Base-by-base conservation (phyloP, 192 early-diverging fungal species). In the Physocladia obscura region DNA sequence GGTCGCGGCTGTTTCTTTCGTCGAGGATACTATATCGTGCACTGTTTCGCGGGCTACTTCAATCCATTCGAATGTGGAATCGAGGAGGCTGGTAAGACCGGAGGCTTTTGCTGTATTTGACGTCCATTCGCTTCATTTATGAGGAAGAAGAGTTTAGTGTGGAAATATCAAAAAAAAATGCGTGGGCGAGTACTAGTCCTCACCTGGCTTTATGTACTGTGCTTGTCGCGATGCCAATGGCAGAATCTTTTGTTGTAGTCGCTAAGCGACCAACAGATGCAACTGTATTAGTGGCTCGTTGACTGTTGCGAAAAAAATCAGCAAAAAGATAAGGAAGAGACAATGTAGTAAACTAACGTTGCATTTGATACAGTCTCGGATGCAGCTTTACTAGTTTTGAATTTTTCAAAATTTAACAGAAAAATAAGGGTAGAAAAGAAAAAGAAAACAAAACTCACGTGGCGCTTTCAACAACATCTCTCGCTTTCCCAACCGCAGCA, bases 401-500 rank as follows among this genome's bases (percentile, higher is more conserved):
- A 27, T n/a, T n/a, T 44, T 44, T 44, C 40, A 44, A 8, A 44
- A 5, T 11, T 8, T 52, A 11, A 4, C 21, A 52, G 50, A 6
- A 4, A 21, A n/a, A 52, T 52, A 52, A 4, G 6, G 21, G 6
- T n/a, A 52, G 29, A 44, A 44, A 44, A 44, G 40, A 44, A 44
- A 44, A 44, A 44, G 27, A 15, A 26, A 59, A 37, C 13, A 50
- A 4, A 62, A 68, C 65, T 68, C 37, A 68, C 65, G 65, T 68
- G 24, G 76, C 76, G n/a, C 62, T 56, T 19, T 71, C 73, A 21
- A 67, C 61, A 1, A 74, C 67, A 24, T 8, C 17, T 52, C 73
- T 76, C 5, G 71, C 73, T 27, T 62, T 72, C 30, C 77, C 57
- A 26, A 79, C 77, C 4, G 74, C 79, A 24, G 54, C 73, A 35